Evolutionary conservation across 1,284 basidiomycete species (phyloP), one percentile per base, ranked within the genome.

Genomic region (Serendipita sp.): DNA sequence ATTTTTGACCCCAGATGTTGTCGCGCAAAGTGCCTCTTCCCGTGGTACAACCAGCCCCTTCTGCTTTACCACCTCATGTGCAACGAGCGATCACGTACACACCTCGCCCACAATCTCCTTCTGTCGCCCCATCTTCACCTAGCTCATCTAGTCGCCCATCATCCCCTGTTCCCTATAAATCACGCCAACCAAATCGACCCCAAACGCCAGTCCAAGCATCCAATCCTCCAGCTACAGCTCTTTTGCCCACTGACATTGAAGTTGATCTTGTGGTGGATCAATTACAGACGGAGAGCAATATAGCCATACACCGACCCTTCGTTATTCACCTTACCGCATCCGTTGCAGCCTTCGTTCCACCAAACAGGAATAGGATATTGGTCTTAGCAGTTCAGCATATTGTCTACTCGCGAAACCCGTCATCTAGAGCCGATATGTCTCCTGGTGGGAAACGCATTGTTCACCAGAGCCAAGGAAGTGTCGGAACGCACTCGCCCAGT

Each of bases 1-100:
- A 34, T 12, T 26, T 44, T 22, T 22, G 22, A 22, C 22, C 41
- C 5, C 61, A 82, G 80, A 85, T 85, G 78, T 74, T 91, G 8
- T 87, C 87, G 13, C 82, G 88, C 53, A 77, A 82, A 47, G 84
- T 90, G 67, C 84, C 83, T 1, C 6, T 41, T 41, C 38, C 38
- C 13, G 38, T 41, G 38, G 38, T 41, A 6, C 73, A 83, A 35
- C 73, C 77, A 3, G 73, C 71, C 12, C 71, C 71, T 2, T 66
- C 67, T 15, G 87, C 88, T 2, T 73, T 90, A 30, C 88, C 87
- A 0, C 76, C 81, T 3, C 80, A 90, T 70, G 75, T 90, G 17
- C 87, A 88, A 68, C 81, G 84, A 15, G 72, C 73, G 30, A 71
- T 74, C 15, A 73, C 74, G 12, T 69, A 72, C 6, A 61, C 71